Evolutionary conservation across 2,329 filamentous ascomycete species (phyloP), one percentile per base, ranked within the genome.

Genomic region (Pseudohalonectria lignicola): DNA sequence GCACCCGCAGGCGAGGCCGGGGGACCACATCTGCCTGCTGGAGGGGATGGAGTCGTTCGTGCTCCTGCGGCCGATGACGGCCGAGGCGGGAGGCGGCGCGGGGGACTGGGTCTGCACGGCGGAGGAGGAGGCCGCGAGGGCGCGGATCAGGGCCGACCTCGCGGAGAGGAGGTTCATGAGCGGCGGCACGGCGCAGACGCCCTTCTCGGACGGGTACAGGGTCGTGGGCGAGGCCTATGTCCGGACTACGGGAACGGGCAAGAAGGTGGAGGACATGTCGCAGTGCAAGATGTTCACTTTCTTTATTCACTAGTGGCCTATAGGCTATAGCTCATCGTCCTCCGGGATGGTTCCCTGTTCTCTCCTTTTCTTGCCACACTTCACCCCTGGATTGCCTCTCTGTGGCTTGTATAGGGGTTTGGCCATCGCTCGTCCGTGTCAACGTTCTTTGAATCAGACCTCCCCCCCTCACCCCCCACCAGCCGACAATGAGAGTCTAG

Each of bases 251-350:
- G 32, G 21, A 21, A 21, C 21, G 15, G 17, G 17, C 1, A 34
- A 34, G 19, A 34, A 20, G 20, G 3, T 18, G n/a, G 32, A 39
- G 37, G 41, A 39, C 21, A 45, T 38, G 40, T 47, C 43, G 43
- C 44, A 47, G 25, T 46, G 45, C 38, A 44, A 41, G 3, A 31
- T 49, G 31, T 47, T 46, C 30, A 49, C 47, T 13, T 49, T 49
- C 26, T 38, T 49, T 34, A 44, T 49, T 20, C 47, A 49, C 30
- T 37, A n/a, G n/a, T n/a, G n/a, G n/a, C n/a, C n/a, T n/a, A n/a
- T n/a, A n/a, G n/a, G n/a, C n/a, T n/a, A n/a, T n/a, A n/a, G n/a
- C n/a, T n/a, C n/a, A n/a, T n/a, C n/a, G n/a, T n/a, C n/a, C n/a
- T n/a, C n/a, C n/a, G n/a, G n/a, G n/a, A n/a, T n/a, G n/a, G n/a